Conservation (phyloP, 1,139 yeast species). For the Kazachstania sp. region DNA sequence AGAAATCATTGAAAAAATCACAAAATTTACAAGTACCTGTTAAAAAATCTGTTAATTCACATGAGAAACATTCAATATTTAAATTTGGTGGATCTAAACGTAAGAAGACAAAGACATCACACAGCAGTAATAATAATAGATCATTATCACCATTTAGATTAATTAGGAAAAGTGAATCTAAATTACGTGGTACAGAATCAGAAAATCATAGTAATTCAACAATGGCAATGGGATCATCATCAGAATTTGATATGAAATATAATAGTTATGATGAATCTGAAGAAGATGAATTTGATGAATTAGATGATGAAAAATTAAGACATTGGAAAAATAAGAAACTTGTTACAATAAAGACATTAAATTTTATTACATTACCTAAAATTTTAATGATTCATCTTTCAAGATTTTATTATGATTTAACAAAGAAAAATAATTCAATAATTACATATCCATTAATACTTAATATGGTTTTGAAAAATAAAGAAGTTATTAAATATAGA, state of each 20-base stretch:
- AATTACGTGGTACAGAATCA: background rate
- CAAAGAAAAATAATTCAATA: conserved; percentile 47
- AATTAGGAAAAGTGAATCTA: conserved; percentile 7
- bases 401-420: conserved; percentile 47
- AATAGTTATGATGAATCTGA: conserved; percentile 1
- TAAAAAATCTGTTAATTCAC: conserved; percentile 22
- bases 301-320: conserved; percentile 11
- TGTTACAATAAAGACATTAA: conserved; percentile 45
- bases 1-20: background rate
- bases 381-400: conserved; percentile 58
- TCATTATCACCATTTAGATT: conserved; percentile 24
- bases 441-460: conserved; percentile 50
- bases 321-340: conserved; percentile 28
- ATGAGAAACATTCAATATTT: conserved; percentile 8
- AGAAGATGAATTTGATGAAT: conserved; percentile 5
- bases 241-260: conserved; percentile 1
- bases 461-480: conserved; percentile 38
- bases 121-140: no score
- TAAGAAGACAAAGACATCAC: conserved; percentile 1
- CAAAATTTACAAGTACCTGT: background rate
- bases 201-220: background rate
- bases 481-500: conserved; percentile 40
- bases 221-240: background rate
- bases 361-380: conserved; percentile 56
- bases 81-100: conserved; percentile 4